A percentile compares a stretch with the other conserved stretches of the same genome.
Evolutionary conservation across 2,329 filamentous ascomycete genomes (phyloP).

Genomic region (Cladosporium sp.): DNA sequence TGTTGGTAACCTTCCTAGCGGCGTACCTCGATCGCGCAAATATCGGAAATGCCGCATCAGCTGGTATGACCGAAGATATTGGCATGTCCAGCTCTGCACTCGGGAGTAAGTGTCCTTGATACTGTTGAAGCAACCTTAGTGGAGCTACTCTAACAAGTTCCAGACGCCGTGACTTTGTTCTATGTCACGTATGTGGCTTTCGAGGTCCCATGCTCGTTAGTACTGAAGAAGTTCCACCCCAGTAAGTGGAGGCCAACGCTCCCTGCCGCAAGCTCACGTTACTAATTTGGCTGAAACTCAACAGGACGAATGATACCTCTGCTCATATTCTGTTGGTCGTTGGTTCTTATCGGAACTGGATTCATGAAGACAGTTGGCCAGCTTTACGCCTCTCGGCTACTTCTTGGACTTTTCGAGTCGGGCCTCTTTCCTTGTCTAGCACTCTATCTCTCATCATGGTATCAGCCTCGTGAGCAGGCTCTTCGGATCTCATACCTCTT

Average conservation of each 20-base stretch:
- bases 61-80: slow-evolving; percentile 32
- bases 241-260: slow-evolving; percentile 25
- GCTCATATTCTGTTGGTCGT: slow-evolving; percentile 30
- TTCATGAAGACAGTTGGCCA: slow-evolving; percentile 30
- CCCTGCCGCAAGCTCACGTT: slow-evolving; percentile 13
- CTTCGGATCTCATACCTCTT: slow-evolving; percentile 28
- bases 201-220: slow-evolving; percentile 36
- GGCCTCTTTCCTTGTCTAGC: slow-evolving; percentile 37
- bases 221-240: slow-evolving; percentile 30
- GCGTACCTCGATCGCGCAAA: slow-evolving; percentile 39
- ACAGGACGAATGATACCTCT: slow-evolving; percentile 10
- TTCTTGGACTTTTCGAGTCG: slow-evolving; percentile 31
- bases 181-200: slow-evolving; percentile 40
- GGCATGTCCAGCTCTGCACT: slow-evolving; percentile 4
- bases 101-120: background rate
- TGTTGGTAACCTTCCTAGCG: slow-evolving; percentile 40
- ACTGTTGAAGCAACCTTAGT: background rate
- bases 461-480: slow-evolving; percentile 24
- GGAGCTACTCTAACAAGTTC: background rate
- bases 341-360: slow-evolving; percentile 29
- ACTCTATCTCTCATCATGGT: slow-evolving; percentile 20
- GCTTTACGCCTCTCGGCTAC: slow-evolving; percentile 26
- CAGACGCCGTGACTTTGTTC: slow-evolving; percentile 2
- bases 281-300: background rate
- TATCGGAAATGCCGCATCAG: slow-evolving; percentile 39